Evolutionary conservation across 192 early-diverging fungal species (phyloP).

Genomic region (Coemansia sp.): DNA sequence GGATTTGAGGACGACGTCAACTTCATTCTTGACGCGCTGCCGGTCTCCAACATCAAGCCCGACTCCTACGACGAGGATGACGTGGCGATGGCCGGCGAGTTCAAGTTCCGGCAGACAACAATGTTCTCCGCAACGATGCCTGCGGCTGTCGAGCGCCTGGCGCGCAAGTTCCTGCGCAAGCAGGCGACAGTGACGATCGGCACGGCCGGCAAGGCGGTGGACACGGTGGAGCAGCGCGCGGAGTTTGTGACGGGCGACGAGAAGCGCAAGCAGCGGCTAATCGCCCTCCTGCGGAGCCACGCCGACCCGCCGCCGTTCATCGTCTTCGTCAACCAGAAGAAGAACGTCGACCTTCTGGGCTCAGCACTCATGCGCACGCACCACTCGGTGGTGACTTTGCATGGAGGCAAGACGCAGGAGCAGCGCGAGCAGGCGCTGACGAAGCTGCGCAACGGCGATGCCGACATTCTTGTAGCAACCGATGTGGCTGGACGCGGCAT

Average conservation of each 20-base stretch:
- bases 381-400: slow-evolving; percentile 71
- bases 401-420: slow-evolving; percentile 97
- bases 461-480: slow-evolving; percentile 92
- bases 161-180: slow-evolving; percentile 86
- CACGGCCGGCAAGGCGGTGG: slow-evolving; percentile 93
- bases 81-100: slow-evolving; percentile 19
- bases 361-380: slow-evolving; percentile 58
- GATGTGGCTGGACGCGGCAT: slow-evolving; percentile 99
- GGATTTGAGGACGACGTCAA: slow-evolving; percentile 96
- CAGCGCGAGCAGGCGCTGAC: slow-evolving; percentile 88
- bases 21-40: slow-evolving; percentile 91
- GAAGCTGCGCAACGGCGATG: slow-evolving; percentile 76
- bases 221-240: slow-evolving; percentile 92
- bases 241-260: slow-evolving; percentile 93
- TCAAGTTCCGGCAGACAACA: slow-evolving; percentile 86
- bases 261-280: slow-evolving; percentile 65
- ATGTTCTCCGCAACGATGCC: slow-evolving; percentile 99
- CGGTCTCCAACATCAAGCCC: slow-evolving; percentile 86
- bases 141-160: slow-evolving; percentile 87
- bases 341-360: slow-evolving; percentile 81
- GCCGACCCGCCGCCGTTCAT: slow-evolving; percentile 76
- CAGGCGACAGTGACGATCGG: slow-evolving; percentile 97
- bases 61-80: slow-evolving; percentile 60
- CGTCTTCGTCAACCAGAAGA: slow-evolving; percentile 98
- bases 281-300: slow-evolving; percentile 74